phyloP scores from a whole-genome alignment of 192 early-diverging fungal genomes.

The Backusella morwellensis region DNA sequence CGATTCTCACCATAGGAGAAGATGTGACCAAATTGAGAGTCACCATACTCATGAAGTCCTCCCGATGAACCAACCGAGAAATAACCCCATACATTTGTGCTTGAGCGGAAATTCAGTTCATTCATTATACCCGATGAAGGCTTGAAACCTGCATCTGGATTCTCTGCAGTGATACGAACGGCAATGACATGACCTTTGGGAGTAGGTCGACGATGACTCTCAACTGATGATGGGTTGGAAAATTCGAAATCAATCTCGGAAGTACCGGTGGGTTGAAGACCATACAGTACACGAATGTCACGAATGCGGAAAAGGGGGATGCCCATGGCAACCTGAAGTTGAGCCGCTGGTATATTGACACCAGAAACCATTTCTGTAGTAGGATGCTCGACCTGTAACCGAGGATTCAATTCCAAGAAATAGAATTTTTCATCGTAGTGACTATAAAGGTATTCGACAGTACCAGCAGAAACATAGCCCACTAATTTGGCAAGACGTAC shows the following conservation, averaged over 20 bases:
- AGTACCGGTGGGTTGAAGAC: constrained; percentile 79
- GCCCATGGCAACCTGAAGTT: constrained; percentile 97
- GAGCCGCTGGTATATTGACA: constrained; percentile 96
- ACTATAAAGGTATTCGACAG: constrained; percentile 95
- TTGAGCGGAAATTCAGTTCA: constrained; percentile 95
- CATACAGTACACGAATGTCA: constrained; percentile 96
- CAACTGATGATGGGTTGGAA: constrained; percentile 63
- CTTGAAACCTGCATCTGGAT: constrained; percentile 99
- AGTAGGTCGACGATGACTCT: constrained; percentile 89
- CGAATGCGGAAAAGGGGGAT: constrained; percentile 93
- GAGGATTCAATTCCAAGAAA: constrained; percentile 96
- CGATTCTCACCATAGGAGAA: constrained; percentile 96
- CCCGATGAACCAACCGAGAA: constrained; percentile 93
- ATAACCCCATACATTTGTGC: constrained; percentile 99
- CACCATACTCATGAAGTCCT: constrained; percentile 97
- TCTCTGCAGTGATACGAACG: constrained; percentile 97
- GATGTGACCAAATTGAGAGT: constrained; percentile 98
- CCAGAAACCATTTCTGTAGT: constrained; percentile 99
- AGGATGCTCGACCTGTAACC: constrained; percentile 98
- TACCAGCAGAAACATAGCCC: constrained; percentile 93
- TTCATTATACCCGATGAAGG: constrained; percentile 94
- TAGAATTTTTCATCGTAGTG: constrained; percentile 83
- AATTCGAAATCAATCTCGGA: constrained; percentile 96
- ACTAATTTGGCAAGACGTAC: constrained; percentile 93
- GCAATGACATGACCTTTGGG: constrained; percentile 98